A percentile compares a stretch with the other conserved stretches of the same genome.
Conservation (phyloP, 768 basidiomycete genomes). For the Pleurotus platypus region DNA sequence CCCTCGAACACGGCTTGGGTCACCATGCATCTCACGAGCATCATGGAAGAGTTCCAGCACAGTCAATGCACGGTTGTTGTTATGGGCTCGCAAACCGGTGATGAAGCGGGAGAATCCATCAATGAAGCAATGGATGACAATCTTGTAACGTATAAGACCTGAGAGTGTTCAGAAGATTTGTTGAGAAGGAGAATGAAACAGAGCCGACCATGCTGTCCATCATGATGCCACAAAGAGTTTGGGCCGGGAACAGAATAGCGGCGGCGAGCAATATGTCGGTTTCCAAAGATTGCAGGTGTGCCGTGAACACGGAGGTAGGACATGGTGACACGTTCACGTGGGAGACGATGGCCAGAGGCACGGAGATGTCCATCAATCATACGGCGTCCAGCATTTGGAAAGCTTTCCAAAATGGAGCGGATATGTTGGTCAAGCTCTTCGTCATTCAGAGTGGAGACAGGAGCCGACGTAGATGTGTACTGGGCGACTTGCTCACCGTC, state of each 20-base stretch:
- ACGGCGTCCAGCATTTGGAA: constrained; percentile 15
- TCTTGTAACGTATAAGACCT: constrained; percentile 23
- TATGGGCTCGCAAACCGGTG: constrained; percentile 16
- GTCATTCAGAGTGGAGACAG: constrained; percentile 13
- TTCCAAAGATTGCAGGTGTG: constrained; percentile 13
- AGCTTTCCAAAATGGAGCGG: constrained; percentile 7
- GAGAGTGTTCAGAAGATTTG: neutral
- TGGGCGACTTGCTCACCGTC: constrained; percentile 10
- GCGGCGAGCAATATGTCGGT: constrained; percentile 13
- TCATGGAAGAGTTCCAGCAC: constrained; percentile 20
- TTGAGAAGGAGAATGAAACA: neutral
- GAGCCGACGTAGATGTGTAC: constrained; percentile 1
- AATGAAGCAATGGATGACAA: constrained; percentile 27
- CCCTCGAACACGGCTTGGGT: constrained; percentile 21
- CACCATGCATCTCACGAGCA: constrained; percentile 12
- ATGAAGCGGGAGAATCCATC: constrained; percentile 24
- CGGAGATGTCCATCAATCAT: constrained; percentile 16
- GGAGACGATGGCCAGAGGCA: constrained; percentile 10
- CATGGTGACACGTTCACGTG: constrained; percentile 9
- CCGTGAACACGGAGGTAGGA: constrained; percentile 15
- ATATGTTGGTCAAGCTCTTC: constrained; percentile 13
- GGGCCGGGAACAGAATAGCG: constrained; percentile 24
- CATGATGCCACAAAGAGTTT: constrained; percentile 29
- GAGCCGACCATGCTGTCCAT: constrained; percentile 28
- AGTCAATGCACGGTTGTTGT: constrained; percentile 24